phyloP scores from a whole-genome alignment of 306 rosid genomes.

The Casuarina equisetifolia region DNA sequence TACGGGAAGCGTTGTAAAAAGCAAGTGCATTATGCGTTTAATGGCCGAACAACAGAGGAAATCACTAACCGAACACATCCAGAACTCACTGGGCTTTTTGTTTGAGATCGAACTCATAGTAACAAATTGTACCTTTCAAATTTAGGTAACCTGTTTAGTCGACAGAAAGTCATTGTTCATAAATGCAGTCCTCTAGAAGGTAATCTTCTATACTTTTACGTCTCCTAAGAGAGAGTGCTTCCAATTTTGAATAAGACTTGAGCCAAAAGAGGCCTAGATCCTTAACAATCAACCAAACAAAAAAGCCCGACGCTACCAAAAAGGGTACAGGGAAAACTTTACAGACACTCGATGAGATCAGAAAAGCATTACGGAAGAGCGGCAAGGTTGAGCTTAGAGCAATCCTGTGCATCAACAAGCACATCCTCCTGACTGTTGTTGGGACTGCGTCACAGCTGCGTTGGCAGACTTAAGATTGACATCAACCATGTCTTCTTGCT shows the following conservation, averaged over 20 bases:
- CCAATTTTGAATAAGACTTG: conserved; percentile 7
- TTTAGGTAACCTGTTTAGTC: too few relatives aligned
- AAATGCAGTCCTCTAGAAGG: too few relatives aligned
- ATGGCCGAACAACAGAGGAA: too few relatives aligned
- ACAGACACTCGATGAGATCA: conserved; percentile 10
- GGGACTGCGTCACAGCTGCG: conserved; percentile 43
- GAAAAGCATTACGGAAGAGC: background rate
- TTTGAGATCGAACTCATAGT: too few relatives aligned
- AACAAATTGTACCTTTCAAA: too few relatives aligned
- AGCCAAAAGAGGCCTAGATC: conserved; percentile 5
- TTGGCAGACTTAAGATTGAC: conserved; percentile 77
- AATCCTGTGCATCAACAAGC: conserved; percentile 43
- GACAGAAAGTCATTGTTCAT: too few relatives aligned
- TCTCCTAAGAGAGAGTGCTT: background rate
- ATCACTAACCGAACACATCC: too few relatives aligned
- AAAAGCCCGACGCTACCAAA: conserved; percentile 19
- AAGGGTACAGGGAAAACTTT: conserved; percentile 15
- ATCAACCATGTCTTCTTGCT: conserved; percentile 93
- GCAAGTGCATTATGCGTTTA: too few relatives aligned
- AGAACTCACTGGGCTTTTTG: too few relatives aligned
- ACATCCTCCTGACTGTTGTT: conserved; percentile 65
- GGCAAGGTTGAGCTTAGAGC: background rate
- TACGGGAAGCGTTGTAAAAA: too few relatives aligned
- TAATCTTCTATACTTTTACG: too few relatives aligned
- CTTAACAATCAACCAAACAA: conserved; percentile 18